Evolutionary conservation across 495 filamentous ascomycete species (phyloP), one percentile per base, ranked within the genome.

Genomic region (Podospora tetraspora): DNA sequence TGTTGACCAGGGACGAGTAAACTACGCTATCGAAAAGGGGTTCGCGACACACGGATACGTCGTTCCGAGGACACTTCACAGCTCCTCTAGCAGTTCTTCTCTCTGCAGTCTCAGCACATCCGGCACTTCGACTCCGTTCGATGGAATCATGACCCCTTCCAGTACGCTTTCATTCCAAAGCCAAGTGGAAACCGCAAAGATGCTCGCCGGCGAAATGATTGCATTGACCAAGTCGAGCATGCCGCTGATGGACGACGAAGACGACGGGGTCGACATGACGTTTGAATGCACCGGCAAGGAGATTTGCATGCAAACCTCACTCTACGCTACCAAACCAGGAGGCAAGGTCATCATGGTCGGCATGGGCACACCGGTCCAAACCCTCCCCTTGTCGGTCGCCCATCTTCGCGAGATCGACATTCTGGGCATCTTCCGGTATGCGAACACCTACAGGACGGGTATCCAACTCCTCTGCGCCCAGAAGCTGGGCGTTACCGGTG

Each of bases 211-310:
- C 3, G 82, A 79, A 24, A 81, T 89, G 32, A 73, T 84, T 9
- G 79, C 84, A n/a, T 82, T 86, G 1, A 82, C 79, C 3, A 74
- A 71, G 59, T 59, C 72, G 5, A 52, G 72, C 19, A 61, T 71
- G 13, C 61, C 68, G 27, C 61, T 74, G 30, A 74, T 75, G 11
- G 84, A 85, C 0, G 82, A 83, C 25, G 81, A 82, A 13, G 79
- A 85, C 13, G 83, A 87, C 3, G 91, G 92, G 23, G 88, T 96
- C 23, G 89, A 92, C 69, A 81, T 90, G 9, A 88, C 92, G 8
- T 96, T 96, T 73, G 94, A 97, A 73, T 97, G 94, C 77, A 97
- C 94, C 0, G 94, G 94, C 59, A 92, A 94, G 63, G 92, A 93
- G 43, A 82, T 88, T 3, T 96, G 92, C 75, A 88, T 95, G 71